These are phyloP conservation scores for Mortierella alpina DNA, from an alignment of 192 early-diverging fungal species.

Conservation along the genomic window DNA sequence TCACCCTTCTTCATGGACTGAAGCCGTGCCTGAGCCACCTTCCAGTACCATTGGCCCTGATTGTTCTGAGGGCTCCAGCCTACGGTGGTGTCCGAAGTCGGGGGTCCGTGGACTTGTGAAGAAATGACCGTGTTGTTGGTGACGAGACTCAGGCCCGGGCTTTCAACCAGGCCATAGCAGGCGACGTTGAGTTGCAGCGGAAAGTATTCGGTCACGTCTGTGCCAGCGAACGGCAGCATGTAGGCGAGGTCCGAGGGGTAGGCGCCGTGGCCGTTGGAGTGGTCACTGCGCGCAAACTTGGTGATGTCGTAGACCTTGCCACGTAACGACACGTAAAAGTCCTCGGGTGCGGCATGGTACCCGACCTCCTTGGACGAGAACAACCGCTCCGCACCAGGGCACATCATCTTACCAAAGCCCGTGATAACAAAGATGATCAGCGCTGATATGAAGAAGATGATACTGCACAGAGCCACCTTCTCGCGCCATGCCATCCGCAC, in stretches of 20 bases:
- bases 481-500: slow-evolving; percentile 97
- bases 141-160: not conserved
- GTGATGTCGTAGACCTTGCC: slow-evolving; percentile 78
- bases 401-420: slow-evolving; percentile 84
- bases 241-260: slow-evolving; percentile 53
- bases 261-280: slow-evolving; percentile 56
- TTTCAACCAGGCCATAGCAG: slow-evolving; percentile 64
- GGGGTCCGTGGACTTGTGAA: slow-evolving; percentile 43
- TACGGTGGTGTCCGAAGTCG: slow-evolving; percentile 45
- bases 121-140: slow-evolving; percentile 34
- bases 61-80: slow-evolving; percentile 41
- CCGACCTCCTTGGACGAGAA: slow-evolving; percentile 69
- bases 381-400: slow-evolving; percentile 76
- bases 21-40: slow-evolving; percentile 61
- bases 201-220: slow-evolving; percentile 73
- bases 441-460: slow-evolving; percentile 84
- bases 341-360: slow-evolving; percentile 66
- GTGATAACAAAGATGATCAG: slow-evolving; percentile 90
- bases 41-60: slow-evolving; percentile 64
- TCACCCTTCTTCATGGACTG: slow-evolving; percentile 65
- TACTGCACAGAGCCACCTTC: slow-evolving; percentile 85
- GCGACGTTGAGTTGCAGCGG: slow-evolving; percentile 65
- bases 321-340: slow-evolving; percentile 74
- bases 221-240: slow-evolving; percentile 69
- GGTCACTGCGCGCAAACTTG: slow-evolving; percentile 69